phyloP scores from a whole-genome alignment of 768 basidiomycete genomes.

The Wakefieldia striispora region DNA sequence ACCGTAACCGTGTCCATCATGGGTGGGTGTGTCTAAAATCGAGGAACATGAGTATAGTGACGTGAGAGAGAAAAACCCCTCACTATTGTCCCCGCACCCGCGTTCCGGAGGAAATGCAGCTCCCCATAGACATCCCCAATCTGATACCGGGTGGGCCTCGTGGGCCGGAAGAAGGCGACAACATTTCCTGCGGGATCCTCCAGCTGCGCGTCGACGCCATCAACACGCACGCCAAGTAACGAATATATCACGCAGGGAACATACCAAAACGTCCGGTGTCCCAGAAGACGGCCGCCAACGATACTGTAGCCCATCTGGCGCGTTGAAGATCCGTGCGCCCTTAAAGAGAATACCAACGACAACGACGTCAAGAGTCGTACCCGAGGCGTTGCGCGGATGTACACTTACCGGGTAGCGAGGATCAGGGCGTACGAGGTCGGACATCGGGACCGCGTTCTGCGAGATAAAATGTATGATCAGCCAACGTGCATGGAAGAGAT shows the following conservation, averaged over 20 bases:
- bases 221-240: slow-evolving; percentile 1
- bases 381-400: slow-evolving; percentile 10
- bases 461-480: slow-evolving; percentile 27
- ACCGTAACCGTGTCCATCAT: slow-evolving; percentile 88
- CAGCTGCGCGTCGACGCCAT: slow-evolving; percentile 44
- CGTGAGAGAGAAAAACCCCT: slow-evolving; percentile 17
- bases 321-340: slow-evolving; percentile 72
- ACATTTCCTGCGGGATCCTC: slow-evolving; percentile 66
- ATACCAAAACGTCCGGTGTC: slow-evolving; percentile 58
- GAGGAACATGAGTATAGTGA: slow-evolving; percentile 24
- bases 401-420: slow-evolving; percentile 55
- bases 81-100: slow-evolving; percentile 82
- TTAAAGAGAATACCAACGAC: slow-evolving; percentile 14
- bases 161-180: slow-evolving; percentile 80
- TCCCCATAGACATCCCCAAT: slow-evolving; percentile 87
- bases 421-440: slow-evolving; percentile 75
- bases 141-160: slow-evolving; percentile 75
- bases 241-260: slow-evolving; percentile 22
- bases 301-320: slow-evolving; percentile 79
- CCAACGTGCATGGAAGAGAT: slow-evolving; percentile 9
- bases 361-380: slow-evolving; percentile 18
- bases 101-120: slow-evolving; percentile 75
- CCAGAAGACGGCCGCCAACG: slow-evolving; percentile 72
- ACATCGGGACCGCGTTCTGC: slow-evolving; percentile 77
- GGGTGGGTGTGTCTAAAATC: slow-evolving; percentile 73